Base-by-base conservation (phyloP, 768 basidiomycete genomes). In the Lenzites betulinus region DNA sequence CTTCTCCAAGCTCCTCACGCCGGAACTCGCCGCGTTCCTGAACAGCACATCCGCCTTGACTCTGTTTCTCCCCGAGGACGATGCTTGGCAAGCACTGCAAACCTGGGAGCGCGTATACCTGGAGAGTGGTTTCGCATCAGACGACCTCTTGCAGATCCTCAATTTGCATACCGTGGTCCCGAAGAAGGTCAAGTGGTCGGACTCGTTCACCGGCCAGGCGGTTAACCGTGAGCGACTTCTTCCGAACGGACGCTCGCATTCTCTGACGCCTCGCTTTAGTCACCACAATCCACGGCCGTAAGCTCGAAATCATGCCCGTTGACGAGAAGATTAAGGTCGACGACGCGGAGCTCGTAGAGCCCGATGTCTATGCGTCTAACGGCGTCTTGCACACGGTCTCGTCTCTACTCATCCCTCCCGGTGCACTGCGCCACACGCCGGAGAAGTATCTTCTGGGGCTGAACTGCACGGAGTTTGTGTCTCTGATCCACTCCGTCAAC, bases 371-470 rank as follows among this genome's bases (percentile, higher is more conserved):
- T 68, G 95, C 92, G 5, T 88, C 91, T 30, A 99, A 99, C 68
- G 97, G 96, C 49, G 97, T 98, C 44, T 72, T 98, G 16, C 97
- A 99, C 73, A 83, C 93, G 43, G 83, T 98, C 25, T 90, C 90
- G 15, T 83, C 86, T 15, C 83, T 98, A 23, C 83, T 99, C 15
- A 73, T 95, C 12, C 91, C 93, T 7, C 80, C 83, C 2, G 87
- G 85, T 16, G 81, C 90, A 46, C 82, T 96, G 23, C 79, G 85
- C 60, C 76, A 95, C 44, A 98, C 95, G 4, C 90, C 95, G 18
- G 97, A 98, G 77, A 98, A 98, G 74, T 93, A 90, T 65, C 88
- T 99, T 18, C 84, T 98, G 11, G 87, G 92, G 3, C 81, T 98
- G 61, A 93, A 97, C 70, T 97, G 95, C 75, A 90, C 92, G 1